Evolutionary conservation across 768 basidiomycete genomes (phyloP).

Genomic region (Paxillus involutus): DNA sequence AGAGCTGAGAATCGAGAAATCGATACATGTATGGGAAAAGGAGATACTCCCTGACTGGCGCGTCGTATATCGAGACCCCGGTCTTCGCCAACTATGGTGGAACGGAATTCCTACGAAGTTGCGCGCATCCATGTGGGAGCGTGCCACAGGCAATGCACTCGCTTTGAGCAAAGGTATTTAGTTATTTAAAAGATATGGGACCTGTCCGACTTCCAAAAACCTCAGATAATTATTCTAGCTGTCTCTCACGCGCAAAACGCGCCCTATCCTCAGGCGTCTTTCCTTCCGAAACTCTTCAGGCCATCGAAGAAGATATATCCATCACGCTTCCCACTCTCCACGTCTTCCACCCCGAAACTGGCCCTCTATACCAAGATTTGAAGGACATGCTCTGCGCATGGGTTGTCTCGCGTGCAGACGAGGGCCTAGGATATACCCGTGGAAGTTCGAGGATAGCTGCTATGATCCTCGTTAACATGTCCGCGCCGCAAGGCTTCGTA

Average conservation of each 20-base stretch:
- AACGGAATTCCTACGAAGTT: slow-evolving; percentile 81
- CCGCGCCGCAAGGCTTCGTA: slow-evolving; percentile 70
- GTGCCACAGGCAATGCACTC: slow-evolving; percentile 80
- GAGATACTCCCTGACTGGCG: slow-evolving; percentile 84
- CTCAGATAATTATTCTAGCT: slow-evolving; percentile 66
- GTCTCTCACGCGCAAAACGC: slow-evolving; percentile 71
- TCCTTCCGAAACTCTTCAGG: slow-evolving; percentile 56
- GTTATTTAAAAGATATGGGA: slow-evolving; percentile 1
- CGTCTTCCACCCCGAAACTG: slow-evolving; percentile 73
- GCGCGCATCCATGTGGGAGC: slow-evolving; percentile 80
- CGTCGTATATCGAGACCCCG: slow-evolving; percentile 62
- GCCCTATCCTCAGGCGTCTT: slow-evolving; percentile 66
- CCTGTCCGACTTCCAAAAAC: slow-evolving; percentile 1
- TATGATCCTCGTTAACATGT: slow-evolving; percentile 85
- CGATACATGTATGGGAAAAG: slow-evolving; percentile 73
- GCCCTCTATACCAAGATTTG: slow-evolving; percentile 80
- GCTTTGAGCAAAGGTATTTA: slow-evolving; percentile 75
- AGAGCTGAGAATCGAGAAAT: slow-evolving; percentile 70
- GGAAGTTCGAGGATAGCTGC: slow-evolving; percentile 78
- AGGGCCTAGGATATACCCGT: slow-evolving; percentile 71
- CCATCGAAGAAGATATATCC: slow-evolving; percentile 74
- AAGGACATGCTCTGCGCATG: slow-evolving; percentile 85
- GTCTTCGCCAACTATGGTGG: slow-evolving; percentile 81
- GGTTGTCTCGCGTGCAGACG: slow-evolving; percentile 83
- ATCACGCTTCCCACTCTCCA: slow-evolving; percentile 75